Evolutionary conservation across 1,139 yeast species (phyloP), one percentile per base, ranked within the genome.

Genomic region (Geotrichum bryndzae): DNA sequence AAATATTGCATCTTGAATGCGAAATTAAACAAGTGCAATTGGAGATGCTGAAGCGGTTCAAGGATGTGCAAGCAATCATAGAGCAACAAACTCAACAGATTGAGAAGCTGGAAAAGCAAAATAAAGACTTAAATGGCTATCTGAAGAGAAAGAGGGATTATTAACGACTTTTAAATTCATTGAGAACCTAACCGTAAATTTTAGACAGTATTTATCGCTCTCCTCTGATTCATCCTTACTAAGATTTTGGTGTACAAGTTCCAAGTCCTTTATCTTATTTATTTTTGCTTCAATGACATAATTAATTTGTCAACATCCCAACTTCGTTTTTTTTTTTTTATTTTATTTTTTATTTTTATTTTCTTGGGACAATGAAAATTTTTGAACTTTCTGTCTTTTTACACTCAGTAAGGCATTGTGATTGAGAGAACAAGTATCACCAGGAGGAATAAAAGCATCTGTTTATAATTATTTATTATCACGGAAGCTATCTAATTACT

Each of bases 11-110:
- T 33, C 51, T 58, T n/a, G 61, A 58, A 29, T 58, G 61, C 22
- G 61, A 58, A 29, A 58, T 58, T 5, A 54, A 53, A 10, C 61
- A 54, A 54, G 29, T 58, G 13, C 53, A 58, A 18, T 33, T 58
- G 38, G 61, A 58, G 22, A 54, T 52, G n/a, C 27, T 58, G 8
- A 18, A 53, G 23, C 23, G 35, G 18, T 53, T 53, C 29, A 58
- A 58, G 33, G 54, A 58, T 2, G n/a, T 58, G 3, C 54, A 58
- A 35, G 29, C 38, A n/a, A 27, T 33, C 23, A 13, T 58, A 29
- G 48, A 45, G 29, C 25, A 33, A 27, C 61, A 58, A 38, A 23
- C 55, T 1, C 54, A 45, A 31, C 57, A 54, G 29, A 38, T 58
- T 15, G 45, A 58, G 15, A 55, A 58, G 29, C 29, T 58, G 23